Conservation (phyloP, 2,329 filamentous ascomycete species). For the Onygena corvina region DNA sequence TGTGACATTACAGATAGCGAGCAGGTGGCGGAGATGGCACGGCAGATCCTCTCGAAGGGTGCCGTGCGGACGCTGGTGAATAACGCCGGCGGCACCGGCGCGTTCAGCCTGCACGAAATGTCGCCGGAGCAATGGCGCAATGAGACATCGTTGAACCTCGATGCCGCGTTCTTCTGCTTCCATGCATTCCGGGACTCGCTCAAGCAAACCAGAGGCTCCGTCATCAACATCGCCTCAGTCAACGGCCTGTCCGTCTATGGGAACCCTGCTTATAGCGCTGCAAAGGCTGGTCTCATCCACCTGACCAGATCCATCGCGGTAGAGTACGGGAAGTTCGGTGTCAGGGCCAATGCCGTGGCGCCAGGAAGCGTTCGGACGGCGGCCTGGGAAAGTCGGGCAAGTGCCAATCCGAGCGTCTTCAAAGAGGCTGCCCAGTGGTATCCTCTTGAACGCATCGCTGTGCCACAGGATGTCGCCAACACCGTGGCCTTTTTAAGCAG, state of each 20-base stretch:
- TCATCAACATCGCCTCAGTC: conserved; percentile 18
- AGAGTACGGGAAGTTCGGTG: conserved; percentile 25
- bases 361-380: conserved; percentile 18
- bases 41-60: conserved; percentile 10
- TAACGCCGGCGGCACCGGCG: conserved; percentile 20
- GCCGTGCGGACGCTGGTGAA: conserved; percentile 20
- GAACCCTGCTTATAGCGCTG: conserved; percentile 26
- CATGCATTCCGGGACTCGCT: conserved; percentile 15
- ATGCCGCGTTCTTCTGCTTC: conserved; percentile 17
- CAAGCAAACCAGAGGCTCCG: conserved; percentile 12
- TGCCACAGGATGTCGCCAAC: conserved; percentile 21
- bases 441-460: conserved; percentile 18
- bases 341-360: conserved; percentile 32
- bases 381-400: conserved; percentile 15
- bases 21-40: conserved; percentile 14
- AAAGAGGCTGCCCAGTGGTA: conserved; percentile 17
- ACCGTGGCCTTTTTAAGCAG: conserved; percentile 19
- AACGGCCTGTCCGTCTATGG: conserved; percentile 18
- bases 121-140: conserved; percentile 15
- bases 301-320: conserved; percentile 29
- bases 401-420: conserved; percentile 14
- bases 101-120: conserved; percentile 18
- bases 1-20: conserved; percentile 20
- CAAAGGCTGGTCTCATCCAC: conserved; percentile 32
- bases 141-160: conserved; percentile 18